Base-by-base conservation (phyloP, 805 yeast genomes). In the Monosporozyma aquatica region DNA sequence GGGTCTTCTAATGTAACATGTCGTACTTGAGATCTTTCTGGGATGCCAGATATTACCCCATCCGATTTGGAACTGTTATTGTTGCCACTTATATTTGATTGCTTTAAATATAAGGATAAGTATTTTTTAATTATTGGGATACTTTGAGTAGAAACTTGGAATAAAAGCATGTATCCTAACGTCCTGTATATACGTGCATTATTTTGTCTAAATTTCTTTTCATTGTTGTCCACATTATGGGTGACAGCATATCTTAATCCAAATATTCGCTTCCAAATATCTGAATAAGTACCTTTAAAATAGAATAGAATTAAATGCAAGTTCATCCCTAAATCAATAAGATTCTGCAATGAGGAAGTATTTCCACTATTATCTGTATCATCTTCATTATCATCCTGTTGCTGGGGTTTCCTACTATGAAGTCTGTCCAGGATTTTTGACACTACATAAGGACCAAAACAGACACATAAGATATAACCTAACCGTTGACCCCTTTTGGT, bases 231-330 rank as follows among this genome's bases (percentile, higher is more conserved):
- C 20, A 78, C 71, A 43, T 66, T 67, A 59, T 81, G 89, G 2
- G 85, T 87, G 47, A 78, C 68, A 0, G 76, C 89, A 58, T 90
- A 90, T 29, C 95, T 66, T 58, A 90, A 57, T 0, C 95, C 95
- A 59, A 80, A 78, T 0, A 87, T 14, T 29, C 97, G 67, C 52
- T 87, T 87, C 1, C 84, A 74, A 4, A 87, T 50, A 40, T 82
- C 79, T 62, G 89, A 89, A 59, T 82, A 92, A 23, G 79, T 72
- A 2, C 97, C 97, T 35, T 70, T 71, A 54, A 89, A 76, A 61
- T 90, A 90, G 58, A 90, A 90, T 0, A 84, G 28, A 0, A 95
- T 90, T 40, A 87, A 62, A 58, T 90, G 95, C 13, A 84, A 44
- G 52, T 83, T 82, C 57, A 78, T 63, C 5, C 83, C 43, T 1